Base-by-base conservation (phyloP, 2,329 filamentous ascomycete genomes). In the Arthrobotrys sinensis region DNA sequence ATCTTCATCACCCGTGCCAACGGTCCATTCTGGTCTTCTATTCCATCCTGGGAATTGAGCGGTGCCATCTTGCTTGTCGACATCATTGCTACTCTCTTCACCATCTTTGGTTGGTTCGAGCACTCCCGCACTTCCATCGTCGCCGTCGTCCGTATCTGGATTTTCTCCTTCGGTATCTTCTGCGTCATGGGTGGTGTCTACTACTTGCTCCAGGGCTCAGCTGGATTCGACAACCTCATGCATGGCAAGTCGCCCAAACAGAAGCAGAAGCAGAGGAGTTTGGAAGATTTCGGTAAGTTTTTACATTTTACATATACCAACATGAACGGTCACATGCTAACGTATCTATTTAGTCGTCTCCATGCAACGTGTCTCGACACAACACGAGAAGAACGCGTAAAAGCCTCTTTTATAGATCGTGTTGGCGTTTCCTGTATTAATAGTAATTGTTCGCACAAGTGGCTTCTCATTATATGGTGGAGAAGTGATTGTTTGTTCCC, bases 1-100 rank as follows among this genome's bases (percentile, higher is more conserved):
- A 97, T 97, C 86, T 96, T 97, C 88, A 95, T 97, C 86, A 97
- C 93, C 80, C 93, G 94, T 88, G 92, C 93, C 86, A 94, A 94
- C 85, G 93, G 93, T 83, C 93, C 93, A 68, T 95, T 96, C 89
- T 96, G 93, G 93, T 94, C 92, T 2, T 94, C 92, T 24, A 89
- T 93, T 76, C 93, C 94, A 77, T 96, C 93, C 79, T 94, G 93
- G 92, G 92, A 96, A 85, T 88, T 97, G 52, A 85, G 88, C 69
- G 91, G 91, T 79, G 93, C 93, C 80, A 93, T 97, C 80, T 84
- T 96, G 57, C 81, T 93, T 62, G 93, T 97, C 83, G 93, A 97
- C 83, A 88, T 96, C 82, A 86, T 96, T 75, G 93, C 93, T 80
- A 96, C 93, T 45, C 88, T 93, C 84, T 96, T 97, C 89, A 91